Percentiles rank a stretch among this genome's conserved stretches.
Conservation (phyloP, 495 filamentous ascomycete genomes). For the Monascus purpureus region DNA sequence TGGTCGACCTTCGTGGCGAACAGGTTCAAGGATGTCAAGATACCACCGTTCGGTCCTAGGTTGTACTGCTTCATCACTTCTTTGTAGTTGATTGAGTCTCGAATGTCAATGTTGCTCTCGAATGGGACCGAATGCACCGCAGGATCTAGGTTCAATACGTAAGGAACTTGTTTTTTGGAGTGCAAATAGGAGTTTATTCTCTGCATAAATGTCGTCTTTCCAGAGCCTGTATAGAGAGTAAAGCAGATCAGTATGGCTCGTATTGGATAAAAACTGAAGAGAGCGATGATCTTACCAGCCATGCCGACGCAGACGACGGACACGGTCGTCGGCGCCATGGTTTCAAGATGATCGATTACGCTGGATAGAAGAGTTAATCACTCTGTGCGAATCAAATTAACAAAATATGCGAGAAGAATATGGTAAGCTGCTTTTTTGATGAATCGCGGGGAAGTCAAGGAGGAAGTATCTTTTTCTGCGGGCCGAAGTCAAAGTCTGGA, state of each 20-base stretch:
- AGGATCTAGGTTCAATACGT: slow-evolving; percentile 95
- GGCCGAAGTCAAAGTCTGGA: slow-evolving; percentile 1
- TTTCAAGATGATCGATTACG: slow-evolving; percentile 1
- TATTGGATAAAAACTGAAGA: not conserved
- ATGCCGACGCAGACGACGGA: slow-evolving; percentile 94
- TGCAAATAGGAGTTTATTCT: slow-evolving; percentile 87
- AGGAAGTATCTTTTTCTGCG: not conserved
- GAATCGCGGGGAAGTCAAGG: not conserved
- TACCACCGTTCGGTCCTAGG: slow-evolving; percentile 94
- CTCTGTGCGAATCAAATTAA: too few relatives aligned
- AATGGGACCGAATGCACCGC: slow-evolving; percentile 94
- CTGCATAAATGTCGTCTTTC: slow-evolving; percentile 99
- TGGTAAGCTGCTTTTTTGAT: too few relatives aligned
- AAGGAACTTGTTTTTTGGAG: slow-evolving; percentile 56
- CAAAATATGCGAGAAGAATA: too few relatives aligned
- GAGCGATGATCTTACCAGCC: slow-evolving; percentile 44
- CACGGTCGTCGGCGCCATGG: slow-evolving; percentile 39
- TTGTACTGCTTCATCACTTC: slow-evolving; percentile 99
- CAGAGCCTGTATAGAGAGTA: slow-evolving; percentile 47
- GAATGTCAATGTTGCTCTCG: slow-evolving; percentile 96
- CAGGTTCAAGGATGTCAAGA: slow-evolving; percentile 87
- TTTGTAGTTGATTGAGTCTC: slow-evolving; percentile 97
- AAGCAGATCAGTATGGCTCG: not conserved
- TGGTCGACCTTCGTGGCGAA: slow-evolving; percentile 98
- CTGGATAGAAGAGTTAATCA: not conserved